These are phyloP conservation scores for Teunomyces atbi DNA, from an alignment of 805 yeast genomes.

Conservation along the genomic window DNA sequence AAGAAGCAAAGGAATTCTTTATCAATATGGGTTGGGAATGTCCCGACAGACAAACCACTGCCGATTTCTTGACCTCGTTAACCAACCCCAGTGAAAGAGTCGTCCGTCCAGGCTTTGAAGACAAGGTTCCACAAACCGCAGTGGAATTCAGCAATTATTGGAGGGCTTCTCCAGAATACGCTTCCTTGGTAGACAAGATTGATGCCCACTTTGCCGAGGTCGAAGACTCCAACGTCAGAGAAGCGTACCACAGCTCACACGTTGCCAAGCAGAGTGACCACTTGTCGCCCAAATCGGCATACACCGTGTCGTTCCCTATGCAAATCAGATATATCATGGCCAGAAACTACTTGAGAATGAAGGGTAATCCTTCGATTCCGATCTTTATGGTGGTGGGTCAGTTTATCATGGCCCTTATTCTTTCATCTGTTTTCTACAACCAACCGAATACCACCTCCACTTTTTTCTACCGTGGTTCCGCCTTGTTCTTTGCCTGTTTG, in stretches of 20 bases:
- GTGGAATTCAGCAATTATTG: slow-evolving; percentile 29
- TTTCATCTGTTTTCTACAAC: slow-evolving; percentile 59
- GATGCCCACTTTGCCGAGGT: slow-evolving; percentile 17
- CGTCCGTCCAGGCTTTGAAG: slow-evolving; percentile 36
- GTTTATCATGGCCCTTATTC: slow-evolving; percentile 53
- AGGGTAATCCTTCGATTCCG: slow-evolving; percentile 57
- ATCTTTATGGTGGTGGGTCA: slow-evolving; percentile 51
- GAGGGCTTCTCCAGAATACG: slow-evolving; percentile 27
- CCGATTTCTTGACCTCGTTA: slow-evolving; percentile 31
- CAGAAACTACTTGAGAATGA: slow-evolving; percentile 54
- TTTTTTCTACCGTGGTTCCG: slow-evolving; percentile 49
- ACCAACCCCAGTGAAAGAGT: slow-evolving; percentile 29
- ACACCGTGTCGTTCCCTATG: slow-evolving; percentile 44
- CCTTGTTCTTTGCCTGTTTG: slow-evolving; percentile 54
- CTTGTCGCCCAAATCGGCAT: slow-evolving; percentile 33
- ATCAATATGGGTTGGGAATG: slow-evolving; percentile 40
- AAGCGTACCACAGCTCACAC: slow-evolving; percentile 13
- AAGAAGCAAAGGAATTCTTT: slow-evolving; percentile 44
- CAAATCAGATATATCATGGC: slow-evolving; percentile 51
- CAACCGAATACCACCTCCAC: slow-evolving; percentile 43
- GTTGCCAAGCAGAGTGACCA: slow-evolving; percentile 45
- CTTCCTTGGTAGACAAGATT: slow-evolving; percentile 25
- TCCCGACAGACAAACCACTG: slow-evolving; percentile 41
- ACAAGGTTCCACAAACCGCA: slow-evolving; percentile 27
- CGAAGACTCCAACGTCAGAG: slow-evolving; percentile 10